Conservation (phyloP, 495 filamentous ascomycete species). For the Penicillium manginii region DNA sequence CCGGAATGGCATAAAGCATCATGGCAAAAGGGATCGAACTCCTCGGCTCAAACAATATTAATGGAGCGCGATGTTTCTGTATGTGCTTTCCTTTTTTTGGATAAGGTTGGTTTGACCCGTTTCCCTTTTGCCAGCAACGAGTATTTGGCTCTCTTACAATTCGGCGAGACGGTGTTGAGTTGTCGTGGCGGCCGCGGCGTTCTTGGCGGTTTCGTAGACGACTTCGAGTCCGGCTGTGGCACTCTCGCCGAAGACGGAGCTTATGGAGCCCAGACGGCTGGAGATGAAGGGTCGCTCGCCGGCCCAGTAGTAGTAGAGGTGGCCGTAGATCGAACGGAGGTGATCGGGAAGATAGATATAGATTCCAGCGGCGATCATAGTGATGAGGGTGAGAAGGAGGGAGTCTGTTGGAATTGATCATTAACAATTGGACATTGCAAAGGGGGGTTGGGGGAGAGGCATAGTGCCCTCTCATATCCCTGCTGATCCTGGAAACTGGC, state of each 20-base stretch:
- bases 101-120: too few relatives aligned
- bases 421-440: background rate
- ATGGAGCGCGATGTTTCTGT: background rate
- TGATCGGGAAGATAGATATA: conserved; percentile 94
- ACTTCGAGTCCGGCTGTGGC: conserved; percentile 41
- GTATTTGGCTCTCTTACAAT: conserved; percentile 28
- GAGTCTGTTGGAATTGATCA: conserved; percentile 64
- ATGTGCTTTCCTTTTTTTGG: background rate
- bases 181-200: conserved; percentile 38
- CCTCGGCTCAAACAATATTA: background rate
- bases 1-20: conserved; percentile 2
- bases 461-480: background rate
- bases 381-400: conserved; percentile 82
- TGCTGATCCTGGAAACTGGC: background rate
- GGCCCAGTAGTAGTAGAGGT: conserved; percentile 92
- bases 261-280: conserved; percentile 36
- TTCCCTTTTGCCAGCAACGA: too few relatives aligned
- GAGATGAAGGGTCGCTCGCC: conserved; percentile 64
- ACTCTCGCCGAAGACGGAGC: conserved; percentile 41
- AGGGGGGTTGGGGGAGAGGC: background rate
- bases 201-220: conserved; percentile 50
- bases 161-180: conserved; percentile 35
- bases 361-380: conserved; percentile 81
- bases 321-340: conserved; percentile 71
- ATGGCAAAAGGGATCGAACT: conserved; percentile 2